These are phyloP conservation scores for Knoxia roxburghii DNA, from an alignment of 257 asterid genomes.

Conservation along the genomic window DNA sequence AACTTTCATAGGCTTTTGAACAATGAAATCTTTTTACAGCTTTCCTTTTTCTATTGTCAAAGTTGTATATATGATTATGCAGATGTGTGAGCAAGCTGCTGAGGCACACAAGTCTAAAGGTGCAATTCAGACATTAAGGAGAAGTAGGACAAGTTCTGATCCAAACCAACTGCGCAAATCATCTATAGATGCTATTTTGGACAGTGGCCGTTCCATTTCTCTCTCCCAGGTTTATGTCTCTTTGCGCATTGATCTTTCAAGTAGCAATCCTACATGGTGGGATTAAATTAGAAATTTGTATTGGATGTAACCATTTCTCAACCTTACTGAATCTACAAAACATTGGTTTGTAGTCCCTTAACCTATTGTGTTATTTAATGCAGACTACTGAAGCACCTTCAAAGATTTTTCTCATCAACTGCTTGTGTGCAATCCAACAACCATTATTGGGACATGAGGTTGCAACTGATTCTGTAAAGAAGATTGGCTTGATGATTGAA, in stretches of 20 bases:
- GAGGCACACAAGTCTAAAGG: conserved; percentile 99
- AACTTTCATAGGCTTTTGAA: background rate
- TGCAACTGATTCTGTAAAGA: conserved; percentile 68
- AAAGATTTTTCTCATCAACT: conserved; percentile 81
- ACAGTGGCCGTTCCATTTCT: conserved; percentile 40
- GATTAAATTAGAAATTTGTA: background rate
- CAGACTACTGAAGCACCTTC: conserved; percentile 90
- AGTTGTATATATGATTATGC: conserved; percentile 18
- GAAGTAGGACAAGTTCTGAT: conserved; percentile 59
- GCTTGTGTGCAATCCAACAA: conserved; percentile 84
- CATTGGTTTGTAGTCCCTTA: background rate
- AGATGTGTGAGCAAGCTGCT: conserved; percentile 99
- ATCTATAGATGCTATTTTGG: conserved; percentile 86
- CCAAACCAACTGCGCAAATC: conserved; percentile 67
- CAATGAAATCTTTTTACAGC: background rate
- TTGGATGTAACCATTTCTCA: background rate
- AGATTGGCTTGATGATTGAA: conserved; percentile 73
- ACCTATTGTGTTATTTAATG: conserved; percentile 20
- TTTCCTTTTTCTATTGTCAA: conserved; percentile 2
- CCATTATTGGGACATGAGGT: conserved; percentile 69
- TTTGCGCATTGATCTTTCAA: background rate
- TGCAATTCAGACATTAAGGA: conserved; percentile 63
- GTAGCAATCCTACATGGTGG: background rate
- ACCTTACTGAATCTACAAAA: background rate
- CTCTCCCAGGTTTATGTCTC: conserved; percentile 50